Evolutionary conservation across 768 basidiomycete species (phyloP).

Genomic region (Suillus hirtellus): DNA sequence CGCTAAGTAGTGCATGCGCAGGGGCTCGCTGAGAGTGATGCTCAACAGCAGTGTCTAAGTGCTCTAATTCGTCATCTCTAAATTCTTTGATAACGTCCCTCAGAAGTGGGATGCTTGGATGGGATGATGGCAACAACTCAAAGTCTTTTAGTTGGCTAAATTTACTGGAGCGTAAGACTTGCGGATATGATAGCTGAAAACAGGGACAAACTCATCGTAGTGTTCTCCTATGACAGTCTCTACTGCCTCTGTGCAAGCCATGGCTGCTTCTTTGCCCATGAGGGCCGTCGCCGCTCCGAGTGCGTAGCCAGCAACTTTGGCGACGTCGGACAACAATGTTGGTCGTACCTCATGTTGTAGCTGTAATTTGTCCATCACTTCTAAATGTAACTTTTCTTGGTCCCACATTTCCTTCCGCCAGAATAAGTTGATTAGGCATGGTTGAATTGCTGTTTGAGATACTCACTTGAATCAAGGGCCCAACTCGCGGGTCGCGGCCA

Average conservation of each 20-base stretch:
- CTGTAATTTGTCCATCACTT: conserved; percentile 83
- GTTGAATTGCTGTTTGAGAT: conserved; percentile 2
- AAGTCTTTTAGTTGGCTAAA: conserved; percentile 80
- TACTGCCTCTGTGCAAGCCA: conserved; percentile 98
- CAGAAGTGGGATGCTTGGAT: conserved; percentile 79
- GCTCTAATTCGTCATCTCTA: conserved; percentile 93
- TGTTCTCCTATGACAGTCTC: conserved; percentile 98
- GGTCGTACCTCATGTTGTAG: conserved; percentile 83
- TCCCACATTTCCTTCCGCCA: conserved; percentile 91
- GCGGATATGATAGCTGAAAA: neutral
- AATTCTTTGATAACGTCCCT: conserved; percentile 77
- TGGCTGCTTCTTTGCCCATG: conserved; percentile 90
- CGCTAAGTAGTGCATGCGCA: conserved; percentile 86
- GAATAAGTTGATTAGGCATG: conserved; percentile 10
- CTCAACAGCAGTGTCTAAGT: conserved; percentile 87
- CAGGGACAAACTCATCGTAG: conserved; percentile 86
- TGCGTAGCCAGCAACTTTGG: conserved; percentile 85
- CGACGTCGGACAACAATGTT: conserved; percentile 79
- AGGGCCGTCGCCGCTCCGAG: conserved; percentile 84
- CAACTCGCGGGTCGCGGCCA: conserved; percentile 53
- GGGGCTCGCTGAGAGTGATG: conserved; percentile 88
- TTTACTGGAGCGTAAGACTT: conserved; percentile 7
- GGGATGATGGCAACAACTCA: conserved; percentile 57
- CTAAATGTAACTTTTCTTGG: conserved; percentile 89
- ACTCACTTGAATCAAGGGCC: conserved; percentile 73